Conservation (phyloP, 2,329 filamentous ascomycete species). For the Verticillium longisporum region DNA sequence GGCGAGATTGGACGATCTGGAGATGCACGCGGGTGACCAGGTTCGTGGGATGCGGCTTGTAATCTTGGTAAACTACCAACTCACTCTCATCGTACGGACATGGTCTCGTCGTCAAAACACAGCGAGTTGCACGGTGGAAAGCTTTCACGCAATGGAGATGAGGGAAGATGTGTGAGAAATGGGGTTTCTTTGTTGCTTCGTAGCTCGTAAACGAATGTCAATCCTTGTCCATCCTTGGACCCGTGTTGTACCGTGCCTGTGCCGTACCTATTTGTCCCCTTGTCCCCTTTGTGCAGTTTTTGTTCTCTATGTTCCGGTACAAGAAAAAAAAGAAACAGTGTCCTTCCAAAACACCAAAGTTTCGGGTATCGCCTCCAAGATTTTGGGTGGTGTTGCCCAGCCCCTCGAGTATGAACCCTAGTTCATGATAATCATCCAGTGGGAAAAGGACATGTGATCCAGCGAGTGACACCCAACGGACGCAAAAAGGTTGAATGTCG, state of each 20-base stretch:
- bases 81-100: neutral
- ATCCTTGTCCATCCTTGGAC: neutral
- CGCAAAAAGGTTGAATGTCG: slow-evolving; percentile 15
- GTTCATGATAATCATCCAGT: slow-evolving; percentile 7
- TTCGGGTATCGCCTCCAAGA: neutral
- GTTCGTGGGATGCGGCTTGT: neutral
- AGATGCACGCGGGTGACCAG: neutral
- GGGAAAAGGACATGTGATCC: slow-evolving; percentile 6
- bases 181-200: neutral
- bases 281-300: neutral
- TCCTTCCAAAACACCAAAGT: neutral
- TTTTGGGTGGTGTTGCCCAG: neutral
- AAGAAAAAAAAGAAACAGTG: neutral
- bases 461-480: slow-evolving; percentile 13
- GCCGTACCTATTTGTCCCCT: neutral
- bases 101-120: too few species aligned
- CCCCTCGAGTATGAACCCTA: neutral
- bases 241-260: neutral
- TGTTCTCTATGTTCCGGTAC: neutral
- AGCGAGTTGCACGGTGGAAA: too few species aligned
- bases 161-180: neutral
- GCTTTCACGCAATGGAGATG: too few species aligned
- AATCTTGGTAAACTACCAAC: neutral
- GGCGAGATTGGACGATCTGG: neutral
- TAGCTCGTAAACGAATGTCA: neutral